Evolutionary conservation across 371 early-diverging fungal species (phyloP), one percentile per base, ranked within the genome.

Genomic region (Dinochytrium kinnereticum): DNA sequence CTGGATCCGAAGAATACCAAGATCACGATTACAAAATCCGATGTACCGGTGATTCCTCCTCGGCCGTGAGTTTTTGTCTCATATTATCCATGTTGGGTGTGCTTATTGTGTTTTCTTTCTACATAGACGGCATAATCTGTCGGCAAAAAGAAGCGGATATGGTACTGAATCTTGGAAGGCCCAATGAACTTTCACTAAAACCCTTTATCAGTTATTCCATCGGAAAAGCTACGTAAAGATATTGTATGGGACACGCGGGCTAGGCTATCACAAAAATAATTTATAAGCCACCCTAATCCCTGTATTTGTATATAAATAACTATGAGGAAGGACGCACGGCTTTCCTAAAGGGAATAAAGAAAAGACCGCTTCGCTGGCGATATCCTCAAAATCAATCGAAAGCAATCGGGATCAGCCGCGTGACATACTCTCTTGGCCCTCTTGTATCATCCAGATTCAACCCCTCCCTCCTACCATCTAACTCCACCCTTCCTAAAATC

Each of bases 231-330:
- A 37, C 34, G 73, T 26, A 13, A 65, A 15, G 73, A 73, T 40
- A 53, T 73, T 24, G 61, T 73, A 3, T 73, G 73, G 73, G 73
- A 73, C 28, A 51, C 50, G 13, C 53, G 73, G 31, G 28, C 55
- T 5, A 39, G 51, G 37, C 53, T 73, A 15, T 36, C 66, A 13
- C 5, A 5, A 5, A 53, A 53, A 53, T 13, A 53, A 53, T n/a
- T n/a, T n/a, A n/a, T n/a, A n/a, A n/a, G n/a, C 44, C 7, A 44
- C 44, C 44, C 44, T 44, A 53, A 5, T 21, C 7, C 26, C 26
- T 53, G 26, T 53, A 53, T 26, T 21, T 53, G 5, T 26, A 5
- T 26, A 13, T n/a, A 13, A 53, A 53, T 53, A 53, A 5, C 5
- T 53, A 5, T 53, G 44, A 19, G n/a, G n/a, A n/a, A n/a, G n/a